Conservation (phyloP, 75 land plant species). For the Pseudotsuga menziesii region DNA sequence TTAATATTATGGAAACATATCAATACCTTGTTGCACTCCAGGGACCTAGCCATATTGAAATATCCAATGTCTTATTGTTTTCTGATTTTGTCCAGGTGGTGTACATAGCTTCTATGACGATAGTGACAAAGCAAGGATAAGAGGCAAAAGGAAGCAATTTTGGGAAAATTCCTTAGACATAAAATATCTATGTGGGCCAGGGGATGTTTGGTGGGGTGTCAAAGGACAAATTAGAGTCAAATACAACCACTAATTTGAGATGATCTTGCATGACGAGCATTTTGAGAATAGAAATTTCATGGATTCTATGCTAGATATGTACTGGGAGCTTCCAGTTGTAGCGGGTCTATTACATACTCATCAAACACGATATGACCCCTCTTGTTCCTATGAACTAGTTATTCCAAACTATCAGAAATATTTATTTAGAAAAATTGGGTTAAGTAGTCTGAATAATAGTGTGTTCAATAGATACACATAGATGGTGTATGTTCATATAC, state of each 20-base stretch:
- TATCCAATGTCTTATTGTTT: background rate
- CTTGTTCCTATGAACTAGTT: too few relatives aligned
- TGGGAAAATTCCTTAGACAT: slow-evolving; percentile 83
- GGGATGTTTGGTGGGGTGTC: slow-evolving; percentile 89
- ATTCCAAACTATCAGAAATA: too few relatives aligned
- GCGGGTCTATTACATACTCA: too few relatives aligned
- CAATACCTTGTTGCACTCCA: background rate
- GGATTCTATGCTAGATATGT: too few relatives aligned
- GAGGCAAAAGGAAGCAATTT: slow-evolving; percentile 44
- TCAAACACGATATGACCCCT: too few relatives aligned
- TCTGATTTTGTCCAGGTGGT: slow-evolving; percentile 49
- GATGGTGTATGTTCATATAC: too few relatives aligned
- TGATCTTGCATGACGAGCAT: too few relatives aligned
- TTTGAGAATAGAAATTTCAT: too few relatives aligned
- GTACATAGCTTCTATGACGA: slow-evolving; percentile 76
- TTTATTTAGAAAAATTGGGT: too few relatives aligned
- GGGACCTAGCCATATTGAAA: background rate
- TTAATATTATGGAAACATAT: background rate
- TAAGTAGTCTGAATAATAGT: too few relatives aligned
- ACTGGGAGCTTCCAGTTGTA: too few relatives aligned
- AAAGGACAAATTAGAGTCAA: slow-evolving; percentile 70
- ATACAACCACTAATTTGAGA: slow-evolving; percentile 69
- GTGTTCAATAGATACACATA: too few relatives aligned
- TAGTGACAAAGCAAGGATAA: slow-evolving; percentile 70
- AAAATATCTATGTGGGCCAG: slow-evolving; percentile 72